Percentiles rank a stretch among this genome's conserved stretches.
Conservation (phyloP, 2,329 filamentous ascomycete species). For the Hypoxylon sp. region DNA sequence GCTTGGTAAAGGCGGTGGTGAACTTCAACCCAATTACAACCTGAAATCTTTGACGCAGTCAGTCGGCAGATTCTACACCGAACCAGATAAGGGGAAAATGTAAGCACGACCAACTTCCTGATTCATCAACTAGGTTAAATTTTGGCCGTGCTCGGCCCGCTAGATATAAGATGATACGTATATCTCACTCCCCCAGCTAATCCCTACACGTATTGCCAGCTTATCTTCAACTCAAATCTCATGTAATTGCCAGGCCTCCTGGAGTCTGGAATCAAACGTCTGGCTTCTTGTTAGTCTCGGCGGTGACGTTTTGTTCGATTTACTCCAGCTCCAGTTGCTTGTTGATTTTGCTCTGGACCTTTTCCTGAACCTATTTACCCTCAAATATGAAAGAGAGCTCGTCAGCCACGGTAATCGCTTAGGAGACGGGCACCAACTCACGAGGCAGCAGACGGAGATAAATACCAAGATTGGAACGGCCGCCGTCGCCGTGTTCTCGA, state of each 20-base stretch:
- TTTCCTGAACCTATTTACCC: slow-evolving; percentile 49
- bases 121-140: neutral
- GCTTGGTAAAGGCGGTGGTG: too few relatives aligned
- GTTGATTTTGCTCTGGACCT: slow-evolving; percentile 48
- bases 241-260: too few relatives aligned
- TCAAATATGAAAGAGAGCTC: slow-evolving; percentile 55
- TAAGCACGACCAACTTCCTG: neutral
- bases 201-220: too few relatives aligned
- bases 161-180: too few relatives aligned
- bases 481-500: slow-evolving; percentile 51
- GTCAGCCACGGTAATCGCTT: slow-evolving; percentile 12
- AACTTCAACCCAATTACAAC: neutral
- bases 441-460: slow-evolving; percentile 58
- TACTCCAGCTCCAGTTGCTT: slow-evolving; percentile 50
- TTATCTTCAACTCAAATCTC: too few relatives aligned
- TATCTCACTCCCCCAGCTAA: too few relatives aligned
- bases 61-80: neutral
- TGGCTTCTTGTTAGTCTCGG: neutral
- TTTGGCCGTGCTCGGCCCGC: too few relatives aligned
- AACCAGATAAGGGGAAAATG: neutral
- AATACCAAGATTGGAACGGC: slow-evolving; percentile 59
- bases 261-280: slow-evolving; percentile 18
- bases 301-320: slow-evolving; percentile 7
- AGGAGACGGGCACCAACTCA: slow-evolving; percentile 34
- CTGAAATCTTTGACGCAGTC: too few relatives aligned